phyloP scores from a whole-genome alignment of 352 stramenopile species.

The Phytophthora citrophthora region DNA sequence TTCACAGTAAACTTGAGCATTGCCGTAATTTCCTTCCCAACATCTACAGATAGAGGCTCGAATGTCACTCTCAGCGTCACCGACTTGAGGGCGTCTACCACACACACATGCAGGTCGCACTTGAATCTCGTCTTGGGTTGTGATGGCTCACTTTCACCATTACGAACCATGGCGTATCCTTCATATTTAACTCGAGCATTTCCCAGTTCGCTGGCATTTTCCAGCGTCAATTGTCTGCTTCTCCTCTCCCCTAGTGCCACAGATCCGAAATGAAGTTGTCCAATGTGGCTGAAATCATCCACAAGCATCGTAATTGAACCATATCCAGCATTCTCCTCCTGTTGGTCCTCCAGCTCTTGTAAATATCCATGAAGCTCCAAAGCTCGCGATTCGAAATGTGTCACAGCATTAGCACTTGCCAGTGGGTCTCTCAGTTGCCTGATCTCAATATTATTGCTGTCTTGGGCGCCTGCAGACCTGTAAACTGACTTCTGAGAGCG shows the following conservation, averaged over 20 bases:
- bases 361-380: slow-evolving; percentile 15
- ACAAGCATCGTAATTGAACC: slow-evolving; percentile 43
- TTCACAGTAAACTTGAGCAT: slow-evolving; percentile 74
- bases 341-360: slow-evolving; percentile 3
- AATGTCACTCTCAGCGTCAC: slow-evolving; percentile 72
- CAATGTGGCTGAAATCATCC: slow-evolving; percentile 47
- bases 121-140: slow-evolving; percentile 56
- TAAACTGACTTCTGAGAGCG: slow-evolving; percentile 6
- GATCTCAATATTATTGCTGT: background rate
- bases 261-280: slow-evolving; percentile 57
- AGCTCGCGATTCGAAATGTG: slow-evolving; percentile 33
- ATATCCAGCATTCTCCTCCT: background rate
- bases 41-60: slow-evolving; percentile 50
- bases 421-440: slow-evolving; percentile 4
- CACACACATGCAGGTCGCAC: slow-evolving; percentile 75
- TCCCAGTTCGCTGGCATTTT: slow-evolving; percentile 64
- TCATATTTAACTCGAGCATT: slow-evolving; percentile 78
- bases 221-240: slow-evolving; percentile 54
- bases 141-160: background rate
- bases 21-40: slow-evolving; percentile 45
- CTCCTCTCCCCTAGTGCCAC: slow-evolving; percentile 57
- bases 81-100: slow-evolving; percentile 61
- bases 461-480: slow-evolving; percentile 1
- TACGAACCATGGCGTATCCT: slow-evolving; percentile 52
- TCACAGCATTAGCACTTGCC: slow-evolving; percentile 4